These are phyloP conservation scores for Penicillium robsamsonii DNA, from an alignment of 495 filamentous ascomycete species.

Conservation along the genomic window DNA sequence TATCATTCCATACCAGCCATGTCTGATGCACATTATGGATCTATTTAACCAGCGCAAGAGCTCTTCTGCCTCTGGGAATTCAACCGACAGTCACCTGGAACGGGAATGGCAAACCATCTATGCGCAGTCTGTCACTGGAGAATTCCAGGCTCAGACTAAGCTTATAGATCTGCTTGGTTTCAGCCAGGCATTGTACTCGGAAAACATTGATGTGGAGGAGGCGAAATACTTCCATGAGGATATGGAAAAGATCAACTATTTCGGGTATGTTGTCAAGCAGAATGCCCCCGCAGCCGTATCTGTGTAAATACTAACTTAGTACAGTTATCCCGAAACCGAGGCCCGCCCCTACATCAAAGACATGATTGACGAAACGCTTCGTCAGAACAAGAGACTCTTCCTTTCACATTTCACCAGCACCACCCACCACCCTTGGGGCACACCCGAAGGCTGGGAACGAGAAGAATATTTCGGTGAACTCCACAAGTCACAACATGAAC, in stretches of 20 bases:
- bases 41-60: slow-evolving; percentile 39
- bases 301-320: slow-evolving; percentile 28
- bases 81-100: slow-evolving; percentile 15
- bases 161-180: slow-evolving; percentile 43
- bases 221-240: slow-evolving; percentile 33
- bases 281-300: slow-evolving; percentile 16
- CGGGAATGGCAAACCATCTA: slow-evolving; percentile 43
- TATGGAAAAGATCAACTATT: slow-evolving; percentile 45
- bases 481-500: slow-evolving; percentile 26
- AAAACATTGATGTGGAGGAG: slow-evolving; percentile 24
- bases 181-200: slow-evolving; percentile 32
- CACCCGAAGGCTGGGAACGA: slow-evolving; percentile 32
- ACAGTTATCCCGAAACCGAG: slow-evolving; percentile 37
- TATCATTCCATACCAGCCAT: slow-evolving; percentile 47
- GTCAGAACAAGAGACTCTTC: slow-evolving; percentile 42
- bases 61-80: slow-evolving; percentile 5
- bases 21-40: slow-evolving; percentile 45
- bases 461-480: slow-evolving; percentile 34
- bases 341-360: slow-evolving; percentile 45
- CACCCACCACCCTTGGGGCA: slow-evolving; percentile 46
- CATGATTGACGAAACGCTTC: slow-evolving; percentile 38
- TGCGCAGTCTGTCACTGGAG: slow-evolving; percentile 46
- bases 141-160: slow-evolving; percentile 40
- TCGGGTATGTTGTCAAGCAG: slow-evolving; percentile 38
- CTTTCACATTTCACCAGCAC: slow-evolving; percentile 48